Base-by-base conservation (phyloP, 441 rosid genomes). In the Populus hybrid region DNA sequence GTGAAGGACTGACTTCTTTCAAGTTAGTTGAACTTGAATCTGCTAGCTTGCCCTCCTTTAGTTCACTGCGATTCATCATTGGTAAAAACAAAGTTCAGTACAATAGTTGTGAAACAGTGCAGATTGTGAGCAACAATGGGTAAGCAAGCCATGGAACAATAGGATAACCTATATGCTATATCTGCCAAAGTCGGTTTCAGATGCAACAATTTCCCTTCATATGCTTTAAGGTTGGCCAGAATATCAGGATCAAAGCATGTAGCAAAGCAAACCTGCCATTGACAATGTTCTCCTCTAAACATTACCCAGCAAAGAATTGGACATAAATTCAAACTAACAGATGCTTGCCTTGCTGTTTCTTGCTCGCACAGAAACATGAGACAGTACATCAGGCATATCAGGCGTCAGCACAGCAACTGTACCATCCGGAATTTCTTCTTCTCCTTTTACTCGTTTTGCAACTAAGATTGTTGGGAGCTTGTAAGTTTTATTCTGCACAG, bases 331-430 rank as follows among this genome's bases (percentile, higher is more conserved):
- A 65, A 50, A 69, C 61, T 73, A 10, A 50, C 67, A 66, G 75
- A 65, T 70, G 79, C 86, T 50, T 80, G 81, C 97, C 92, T 94
- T 92, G 77, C 84, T 81, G 82, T 90, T 94, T 87, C 94, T 92
- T 75, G 97, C 98, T 82, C 98, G 87, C 69, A 94, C 87, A 65
- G 97, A 92, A 76, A 92, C 88, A 83, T 92, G 97, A 81, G 98
- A 94, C 71, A 94, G 86, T 77, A 91, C 90, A 84, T 94, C 98
- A 67, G 91, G 93, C 92, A 86, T 85, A 79, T 90, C 86, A 26
- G 97, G 88, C 64, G 98, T 90, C 86, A 94, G 82, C 36, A 94
- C 93, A 73, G 94, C 98, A 79, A 92, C 97, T 84, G 86, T 89
- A 69, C 97, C 93, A 72, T 84, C 86, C 12, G 97, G 94, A 80